Percentiles rank a stretch among this genome's conserved stretches.
Evolutionary conservation across 192 early-diverging fungal species (phyloP).

Genomic region (Coemansia sp.): DNA sequence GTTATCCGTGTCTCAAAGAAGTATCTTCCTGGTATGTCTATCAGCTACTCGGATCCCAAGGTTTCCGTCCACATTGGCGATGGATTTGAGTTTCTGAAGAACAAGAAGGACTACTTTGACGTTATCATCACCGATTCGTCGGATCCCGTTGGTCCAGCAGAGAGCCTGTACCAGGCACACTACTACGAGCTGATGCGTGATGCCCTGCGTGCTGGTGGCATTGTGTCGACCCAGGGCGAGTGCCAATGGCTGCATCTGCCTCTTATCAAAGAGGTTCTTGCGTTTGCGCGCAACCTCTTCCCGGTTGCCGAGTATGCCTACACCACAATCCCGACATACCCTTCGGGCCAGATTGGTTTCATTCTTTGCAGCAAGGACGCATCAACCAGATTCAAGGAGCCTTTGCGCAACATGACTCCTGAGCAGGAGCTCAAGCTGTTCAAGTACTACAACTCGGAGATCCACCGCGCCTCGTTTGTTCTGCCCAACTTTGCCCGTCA

Average conservation of each 20-base stretch:
- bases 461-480: constrained; percentile 90
- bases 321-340: constrained; percentile 95
- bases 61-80: constrained; percentile 94
- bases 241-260: constrained; percentile 97
- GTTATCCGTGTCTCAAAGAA: constrained; percentile 90
- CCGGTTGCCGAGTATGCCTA: constrained; percentile 93
- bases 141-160: constrained; percentile 97
- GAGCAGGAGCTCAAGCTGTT: constrained; percentile 82
- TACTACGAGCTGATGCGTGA: constrained; percentile 95
- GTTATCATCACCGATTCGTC: constrained; percentile 99
- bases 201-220: constrained; percentile 84
- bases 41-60: constrained; percentile 93
- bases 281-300: constrained; percentile 78
- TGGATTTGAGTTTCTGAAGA: constrained; percentile 90
- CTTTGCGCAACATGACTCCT: constrained; percentile 70
- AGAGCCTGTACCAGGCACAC: constrained; percentile 85
- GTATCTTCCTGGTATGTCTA: constrained; percentile 90
- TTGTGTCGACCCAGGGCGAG: constrained; percentile 97
- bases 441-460: constrained; percentile 92
- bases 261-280: constrained; percentile 88
- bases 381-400: constrained; percentile 70
- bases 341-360: constrained; percentile 96
- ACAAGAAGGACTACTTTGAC: constrained; percentile 86
- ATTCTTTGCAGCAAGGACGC: constrained; percentile 89
- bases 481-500: constrained; percentile 86